Percentiles rank a stretch among this genome's conserved stretches.
Evolutionary conservation across 1,139 yeast genomes (phyloP).

Genomic region (Pichia sp.): DNA sequence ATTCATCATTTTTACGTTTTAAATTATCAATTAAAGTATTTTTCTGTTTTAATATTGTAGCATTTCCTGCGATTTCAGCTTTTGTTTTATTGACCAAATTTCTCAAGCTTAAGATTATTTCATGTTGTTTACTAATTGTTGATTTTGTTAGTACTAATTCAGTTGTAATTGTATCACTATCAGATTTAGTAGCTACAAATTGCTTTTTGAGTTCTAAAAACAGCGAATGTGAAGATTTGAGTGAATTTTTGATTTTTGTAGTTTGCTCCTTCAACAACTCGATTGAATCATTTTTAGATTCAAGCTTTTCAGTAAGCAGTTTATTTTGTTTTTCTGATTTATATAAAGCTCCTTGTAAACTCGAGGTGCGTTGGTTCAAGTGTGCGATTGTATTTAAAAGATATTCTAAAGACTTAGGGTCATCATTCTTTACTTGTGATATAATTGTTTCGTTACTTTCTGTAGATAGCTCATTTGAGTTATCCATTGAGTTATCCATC

Average conservation of each 20-base stretch:
- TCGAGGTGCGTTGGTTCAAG: conserved; percentile 15
- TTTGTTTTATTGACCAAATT: conserved; percentile 6
- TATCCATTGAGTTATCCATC: neutral
- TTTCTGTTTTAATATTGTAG: conserved; percentile 10
- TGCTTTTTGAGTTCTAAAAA: conserved; percentile 6
- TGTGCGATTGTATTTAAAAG: conserved; percentile 19
- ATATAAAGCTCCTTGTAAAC: conserved; percentile 8
- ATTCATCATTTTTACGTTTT: conserved; percentile 19
- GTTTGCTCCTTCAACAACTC: conserved; percentile 6
- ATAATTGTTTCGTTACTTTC: too few species aligned
- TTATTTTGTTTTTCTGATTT: conserved; percentile 8
- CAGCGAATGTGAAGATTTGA: neutral
- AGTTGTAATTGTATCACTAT: conserved; percentile 3
- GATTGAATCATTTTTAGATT: conserved; percentile 8
- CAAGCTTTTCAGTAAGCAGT: conserved; percentile 9
- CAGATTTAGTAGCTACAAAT: conserved; percentile 2
- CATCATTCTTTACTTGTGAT: conserved; percentile 1
- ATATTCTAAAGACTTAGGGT: conserved; percentile 15
- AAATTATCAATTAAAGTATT: conserved; percentile 13
- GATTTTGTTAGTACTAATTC: conserved; percentile 8
- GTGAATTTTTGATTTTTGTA: neutral
- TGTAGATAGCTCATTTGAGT: too few species aligned
- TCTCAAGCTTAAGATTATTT: conserved; percentile 9
- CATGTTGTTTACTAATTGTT: conserved; percentile 5
- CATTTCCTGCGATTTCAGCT: conserved; percentile 7